phyloP scores from a whole-genome alignment of 148 eudicot species.

The Persicaria maculosa region DNA sequence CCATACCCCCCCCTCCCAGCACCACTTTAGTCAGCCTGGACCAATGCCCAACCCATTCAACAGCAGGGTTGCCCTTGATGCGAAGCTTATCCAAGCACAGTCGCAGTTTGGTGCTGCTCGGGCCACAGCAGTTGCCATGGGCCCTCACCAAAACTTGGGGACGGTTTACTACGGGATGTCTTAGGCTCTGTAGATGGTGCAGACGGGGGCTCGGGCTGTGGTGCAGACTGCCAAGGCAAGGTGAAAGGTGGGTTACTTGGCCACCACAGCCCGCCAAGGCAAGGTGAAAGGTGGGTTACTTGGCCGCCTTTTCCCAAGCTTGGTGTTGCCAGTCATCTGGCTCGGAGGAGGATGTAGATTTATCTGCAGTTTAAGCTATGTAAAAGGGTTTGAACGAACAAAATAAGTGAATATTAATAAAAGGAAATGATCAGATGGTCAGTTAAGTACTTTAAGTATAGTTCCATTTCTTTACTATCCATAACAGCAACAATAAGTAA shows the following conservation, averaged over 20 bases:
- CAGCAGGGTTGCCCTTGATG: conserved; percentile 11
- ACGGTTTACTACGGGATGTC: conserved; percentile 13
- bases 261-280: too few relatives aligned
- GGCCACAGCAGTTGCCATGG: conserved; percentile 3
- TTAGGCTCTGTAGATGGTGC: conserved; percentile 1
- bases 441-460: neutral
- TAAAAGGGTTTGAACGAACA: neutral
- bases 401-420: conserved; percentile 3
- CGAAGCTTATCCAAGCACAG: conserved; percentile 7
- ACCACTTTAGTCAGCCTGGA: neutral
- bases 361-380: neutral
- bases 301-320: too few relatives aligned
- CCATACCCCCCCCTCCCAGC: neutral
- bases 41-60: conserved; percentile 9
- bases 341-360: neutral
- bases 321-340: neutral
- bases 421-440: neutral
- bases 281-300: too few relatives aligned
- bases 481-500: neutral
- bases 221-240: too few relatives aligned
- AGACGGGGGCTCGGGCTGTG: neutral
- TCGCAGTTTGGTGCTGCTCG: conserved; percentile 6
- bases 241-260: too few relatives aligned
- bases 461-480: neutral
- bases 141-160: conserved; percentile 3